Conservation (phyloP, 352 stramenopile genomes). For the Globisporangium paddicum region DNA sequence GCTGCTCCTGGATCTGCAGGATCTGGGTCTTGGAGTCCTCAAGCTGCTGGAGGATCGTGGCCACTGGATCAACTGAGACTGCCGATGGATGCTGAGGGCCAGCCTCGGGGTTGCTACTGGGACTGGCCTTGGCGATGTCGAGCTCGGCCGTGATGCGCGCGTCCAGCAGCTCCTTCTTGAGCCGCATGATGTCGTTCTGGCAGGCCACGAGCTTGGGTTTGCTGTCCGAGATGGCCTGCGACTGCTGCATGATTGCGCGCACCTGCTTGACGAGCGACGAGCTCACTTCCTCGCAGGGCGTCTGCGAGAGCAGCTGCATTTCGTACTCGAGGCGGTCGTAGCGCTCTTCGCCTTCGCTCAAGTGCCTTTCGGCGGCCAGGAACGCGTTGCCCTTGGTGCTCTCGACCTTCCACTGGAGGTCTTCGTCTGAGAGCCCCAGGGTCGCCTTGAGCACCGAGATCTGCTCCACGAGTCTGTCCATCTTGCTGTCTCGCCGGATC, state of each 20-base stretch:
- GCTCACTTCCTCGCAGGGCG: slow-evolving; percentile 52
- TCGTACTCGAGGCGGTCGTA: slow-evolving; percentile 70
- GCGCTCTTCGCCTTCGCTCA: slow-evolving; percentile 52
- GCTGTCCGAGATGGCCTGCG: slow-evolving; percentile 32
- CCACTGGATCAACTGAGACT: neutral
- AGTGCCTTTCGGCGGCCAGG: slow-evolving; percentile 46
- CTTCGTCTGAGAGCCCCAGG: slow-evolving; percentile 69
- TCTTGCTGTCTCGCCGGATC: slow-evolving; percentile 43
- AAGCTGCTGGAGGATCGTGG: slow-evolving; percentile 13
- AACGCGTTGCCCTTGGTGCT: slow-evolving; percentile 71
- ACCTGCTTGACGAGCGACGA: slow-evolving; percentile 32
- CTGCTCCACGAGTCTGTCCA: slow-evolving; percentile 66
- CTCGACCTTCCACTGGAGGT: slow-evolving; percentile 77
- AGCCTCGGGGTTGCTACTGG: neutral
- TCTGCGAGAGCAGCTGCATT: slow-evolving; percentile 45
- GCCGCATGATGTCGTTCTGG: slow-evolving; percentile 30
- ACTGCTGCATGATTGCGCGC: slow-evolving; percentile 27
- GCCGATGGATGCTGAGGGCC: too few relatives aligned
- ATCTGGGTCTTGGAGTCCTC: slow-evolving; percentile 37
- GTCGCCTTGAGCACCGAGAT: slow-evolving; percentile 70
- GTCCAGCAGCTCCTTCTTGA: slow-evolving; percentile 44
- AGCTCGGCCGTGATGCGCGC: slow-evolving; percentile 40
- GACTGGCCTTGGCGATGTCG: slow-evolving; percentile 21
- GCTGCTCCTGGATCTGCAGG: slow-evolving; percentile 38
- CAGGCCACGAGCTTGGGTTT: slow-evolving; percentile 27